These are phyloP conservation scores for Effrenium voratum DNA, from an alignment of 73 alveolate species.

Conservation along the genomic window DNA sequence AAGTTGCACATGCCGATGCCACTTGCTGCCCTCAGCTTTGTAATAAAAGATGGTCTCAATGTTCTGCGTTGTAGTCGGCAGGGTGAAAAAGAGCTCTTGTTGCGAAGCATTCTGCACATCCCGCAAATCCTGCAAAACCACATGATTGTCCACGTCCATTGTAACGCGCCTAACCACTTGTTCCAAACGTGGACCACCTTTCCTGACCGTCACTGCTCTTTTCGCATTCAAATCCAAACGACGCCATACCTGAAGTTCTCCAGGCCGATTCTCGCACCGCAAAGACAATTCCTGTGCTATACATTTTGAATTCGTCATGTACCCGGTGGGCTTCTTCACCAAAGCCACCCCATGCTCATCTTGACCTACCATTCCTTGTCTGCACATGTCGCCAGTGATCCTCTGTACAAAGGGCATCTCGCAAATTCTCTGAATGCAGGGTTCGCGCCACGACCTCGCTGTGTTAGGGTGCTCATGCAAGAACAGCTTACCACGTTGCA, in stretches of 20 bases:
- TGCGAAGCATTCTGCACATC: neutral
- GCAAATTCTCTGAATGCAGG: neutral
- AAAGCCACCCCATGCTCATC: neutral
- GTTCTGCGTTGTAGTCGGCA: neutral
- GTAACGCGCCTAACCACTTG: neutral
- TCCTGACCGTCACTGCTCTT: no score
- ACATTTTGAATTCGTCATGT: neutral
- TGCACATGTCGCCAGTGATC: neutral
- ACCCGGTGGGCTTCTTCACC: neutral
- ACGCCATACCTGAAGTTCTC: neutral
- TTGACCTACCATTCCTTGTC: neutral
- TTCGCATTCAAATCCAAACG: neutral
- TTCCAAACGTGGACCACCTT: neutral
- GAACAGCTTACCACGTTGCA: neutral
- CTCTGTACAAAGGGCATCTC: neutral
- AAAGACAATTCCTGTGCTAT: neutral
- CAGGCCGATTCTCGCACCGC: neutral
- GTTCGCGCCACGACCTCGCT: neutral
- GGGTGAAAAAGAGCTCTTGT: no score
- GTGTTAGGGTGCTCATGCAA: constrained; percentile 11
- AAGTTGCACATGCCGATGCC: neutral
- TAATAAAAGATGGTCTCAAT: neutral
- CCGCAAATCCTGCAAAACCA: neutral
- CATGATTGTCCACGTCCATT: neutral
- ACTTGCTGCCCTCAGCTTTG: neutral